These are phyloP conservation scores for Plasmodium malariae DNA, from an alignment of 169 alveolate genomes.

Conservation along the genomic window DNA sequence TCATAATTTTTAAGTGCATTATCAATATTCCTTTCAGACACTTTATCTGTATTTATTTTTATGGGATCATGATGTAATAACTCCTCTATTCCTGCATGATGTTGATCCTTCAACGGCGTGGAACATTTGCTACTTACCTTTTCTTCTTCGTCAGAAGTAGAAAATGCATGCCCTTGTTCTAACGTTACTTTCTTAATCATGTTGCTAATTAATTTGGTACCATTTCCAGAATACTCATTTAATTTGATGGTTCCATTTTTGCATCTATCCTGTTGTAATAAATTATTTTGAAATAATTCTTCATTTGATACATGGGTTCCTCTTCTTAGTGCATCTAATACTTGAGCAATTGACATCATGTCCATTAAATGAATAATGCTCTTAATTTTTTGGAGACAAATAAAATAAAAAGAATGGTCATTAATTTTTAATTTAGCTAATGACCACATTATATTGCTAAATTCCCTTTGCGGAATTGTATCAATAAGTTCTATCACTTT, in stretches of 20 bases:
- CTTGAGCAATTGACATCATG: constrained; percentile 77
- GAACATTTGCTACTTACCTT: neutral
- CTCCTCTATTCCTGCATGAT: neutral
- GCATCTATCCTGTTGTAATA: neutral
- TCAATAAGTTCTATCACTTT: constrained; percentile 63
- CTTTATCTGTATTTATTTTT: neutral
- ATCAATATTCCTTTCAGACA: neutral
- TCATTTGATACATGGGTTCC: constrained; percentile 17
- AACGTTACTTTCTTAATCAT: neutral
- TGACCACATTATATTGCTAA: constrained; percentile 76
- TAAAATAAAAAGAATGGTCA: constrained; percentile 37
- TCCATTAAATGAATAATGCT: constrained; percentile 51
- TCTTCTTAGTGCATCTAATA: constrained; percentile 74
- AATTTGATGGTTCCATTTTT: neutral
- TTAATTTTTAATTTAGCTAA: constrained; percentile 62
- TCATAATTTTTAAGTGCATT: constrained; percentile 8
- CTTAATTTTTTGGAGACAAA: constrained; percentile 31
- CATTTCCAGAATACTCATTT: neutral
- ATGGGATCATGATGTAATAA: neutral
- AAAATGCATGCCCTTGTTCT: neutral
- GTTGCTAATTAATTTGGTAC: neutral
- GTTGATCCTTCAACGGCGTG: too few relatives aligned
- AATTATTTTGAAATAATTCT: neutral
- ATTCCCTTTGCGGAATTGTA: constrained; percentile 73
- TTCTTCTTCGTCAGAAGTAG: neutral